phyloP scores from a whole-genome alignment of 2,329 filamentous ascomycete genomes.

The Magnaporthales sp. region DNA sequence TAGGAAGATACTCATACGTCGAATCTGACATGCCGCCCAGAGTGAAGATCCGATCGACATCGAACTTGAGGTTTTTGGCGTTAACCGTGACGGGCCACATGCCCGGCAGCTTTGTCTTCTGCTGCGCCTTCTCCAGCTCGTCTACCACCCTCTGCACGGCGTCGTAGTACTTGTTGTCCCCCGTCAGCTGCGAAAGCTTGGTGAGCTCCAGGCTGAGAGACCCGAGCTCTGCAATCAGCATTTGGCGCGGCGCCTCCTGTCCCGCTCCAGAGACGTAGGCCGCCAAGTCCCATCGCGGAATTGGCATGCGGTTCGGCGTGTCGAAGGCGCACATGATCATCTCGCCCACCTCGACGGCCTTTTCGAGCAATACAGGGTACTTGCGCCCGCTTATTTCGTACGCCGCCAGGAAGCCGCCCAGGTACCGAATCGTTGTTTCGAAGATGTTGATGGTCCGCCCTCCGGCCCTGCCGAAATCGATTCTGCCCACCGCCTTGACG shows the following conservation, averaged over 20 bases:
- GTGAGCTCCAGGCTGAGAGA: conserved; percentile 55
- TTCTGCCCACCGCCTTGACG: conserved; percentile 30
- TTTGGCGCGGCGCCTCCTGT: conserved; percentile 34
- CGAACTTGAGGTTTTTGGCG: conserved; percentile 45
- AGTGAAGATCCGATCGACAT: conserved; percentile 42
- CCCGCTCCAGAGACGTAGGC: conserved; percentile 29
- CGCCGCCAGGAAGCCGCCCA: conserved; percentile 20
- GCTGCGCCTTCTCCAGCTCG: conserved; percentile 44
- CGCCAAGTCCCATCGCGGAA: conserved; percentile 48
- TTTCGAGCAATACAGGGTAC: conserved; percentile 44
- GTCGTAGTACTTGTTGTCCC: conserved; percentile 52
- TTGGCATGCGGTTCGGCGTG: conserved; percentile 59
- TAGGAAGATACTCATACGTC: conserved; percentile 55
- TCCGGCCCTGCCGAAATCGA: conserved; percentile 37
- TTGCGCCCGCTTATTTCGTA: conserved; percentile 29
- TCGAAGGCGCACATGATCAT: conserved; percentile 60
- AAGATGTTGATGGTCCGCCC: conserved; percentile 26
- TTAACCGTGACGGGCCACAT: conserved; percentile 53
- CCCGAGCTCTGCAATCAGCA: conserved; percentile 42
- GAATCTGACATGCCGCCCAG: conserved; percentile 50
- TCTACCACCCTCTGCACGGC: conserved; percentile 49
- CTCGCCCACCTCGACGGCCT: conserved; percentile 55
- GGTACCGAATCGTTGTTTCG: conserved; percentile 22
- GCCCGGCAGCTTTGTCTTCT: conserved; percentile 46
- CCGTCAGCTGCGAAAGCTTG: conserved; percentile 54